Evolutionary conservation across 345 rosid genomes (phyloP).

Genomic region (Crucihimalaya himalaica): DNA sequence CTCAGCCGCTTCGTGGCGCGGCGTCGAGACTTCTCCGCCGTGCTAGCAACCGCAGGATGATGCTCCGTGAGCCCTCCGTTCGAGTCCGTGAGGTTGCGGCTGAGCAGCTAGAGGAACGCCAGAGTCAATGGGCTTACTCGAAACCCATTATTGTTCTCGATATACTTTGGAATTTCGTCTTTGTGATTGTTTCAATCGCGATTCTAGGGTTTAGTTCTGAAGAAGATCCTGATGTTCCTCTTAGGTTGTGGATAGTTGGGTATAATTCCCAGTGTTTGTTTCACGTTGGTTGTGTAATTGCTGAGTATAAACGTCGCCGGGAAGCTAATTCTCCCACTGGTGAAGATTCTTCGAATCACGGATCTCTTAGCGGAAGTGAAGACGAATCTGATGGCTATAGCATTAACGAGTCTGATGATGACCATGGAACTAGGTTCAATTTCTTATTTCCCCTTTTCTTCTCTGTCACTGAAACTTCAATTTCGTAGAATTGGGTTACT

Average conservation of each 20-base stretch:
- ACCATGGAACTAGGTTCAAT: constrained; percentile 53
- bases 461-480: constrained; percentile 12
- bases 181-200: constrained; percentile 51
- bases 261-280: constrained; percentile 68
- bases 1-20: constrained; percentile 59
- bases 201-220: constrained; percentile 52
- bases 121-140: constrained; percentile 79
- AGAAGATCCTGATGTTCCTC: constrained; percentile 65
- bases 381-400: constrained; percentile 43
- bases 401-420: constrained; percentile 41
- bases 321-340: constrained; percentile 37
- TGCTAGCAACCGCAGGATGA: constrained; percentile 74
- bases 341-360: constrained; percentile 25
- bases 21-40: constrained; percentile 75
- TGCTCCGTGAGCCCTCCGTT: constrained; percentile 81
- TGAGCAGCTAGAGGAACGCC: constrained; percentile 88
- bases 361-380: constrained; percentile 39
- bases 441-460: neutral
- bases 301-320: constrained; percentile 56
- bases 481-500: constrained; percentile 16
- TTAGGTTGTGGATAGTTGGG: constrained; percentile 74
- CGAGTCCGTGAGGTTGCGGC: constrained; percentile 83
- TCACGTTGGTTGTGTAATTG: constrained; percentile 61
- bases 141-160: constrained; percentile 70
- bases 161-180: constrained; percentile 64